Conservation (phyloP, 2,329 filamentous ascomycete species). For the Talaromyces marneffei region DNA sequence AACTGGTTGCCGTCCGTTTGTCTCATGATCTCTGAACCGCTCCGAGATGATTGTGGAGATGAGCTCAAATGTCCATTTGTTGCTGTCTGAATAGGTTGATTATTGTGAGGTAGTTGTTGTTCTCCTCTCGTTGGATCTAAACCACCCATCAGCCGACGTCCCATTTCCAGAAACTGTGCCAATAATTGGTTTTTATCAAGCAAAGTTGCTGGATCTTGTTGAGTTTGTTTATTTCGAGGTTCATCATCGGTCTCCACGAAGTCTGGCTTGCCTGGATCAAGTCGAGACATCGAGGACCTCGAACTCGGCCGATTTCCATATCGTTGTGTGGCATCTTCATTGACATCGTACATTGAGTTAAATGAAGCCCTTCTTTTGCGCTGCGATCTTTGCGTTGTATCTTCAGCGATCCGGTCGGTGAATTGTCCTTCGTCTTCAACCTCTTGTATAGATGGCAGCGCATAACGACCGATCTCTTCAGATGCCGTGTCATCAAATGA, state of each 20-base stretch:
- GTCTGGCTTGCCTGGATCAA: constrained; percentile 34
- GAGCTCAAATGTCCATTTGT: not conserved
- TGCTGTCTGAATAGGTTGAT: constrained; percentile 24
- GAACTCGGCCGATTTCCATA: constrained; percentile 37
- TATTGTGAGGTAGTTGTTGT: not conserved
- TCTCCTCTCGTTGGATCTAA: constrained; percentile 24
- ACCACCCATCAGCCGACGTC: constrained; percentile 31
- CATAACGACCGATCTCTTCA: constrained; percentile 30
- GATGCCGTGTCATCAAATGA: constrained; percentile 49
- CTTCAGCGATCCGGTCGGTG: constrained; percentile 21
- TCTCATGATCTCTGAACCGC: not conserved
- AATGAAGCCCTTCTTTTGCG: constrained; percentile 49
- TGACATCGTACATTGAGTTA: constrained; percentile 47
- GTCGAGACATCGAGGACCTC: constrained; percentile 39
- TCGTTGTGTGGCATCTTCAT: constrained; percentile 47
- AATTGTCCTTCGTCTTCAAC: constrained; percentile 14
- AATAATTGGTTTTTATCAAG: constrained; percentile 34
- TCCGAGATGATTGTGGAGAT: not conserved
- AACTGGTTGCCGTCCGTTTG: not conserved
- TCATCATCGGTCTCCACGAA: constrained; percentile 24
- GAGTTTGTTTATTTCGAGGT: constrained; percentile 15
- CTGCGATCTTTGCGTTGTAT: constrained; percentile 27
- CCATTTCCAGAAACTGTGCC: constrained; percentile 35
- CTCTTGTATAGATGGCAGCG: constrained; percentile 20
- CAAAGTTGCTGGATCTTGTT: constrained; percentile 17